Evolutionary conservation across 495 filamentous ascomycete species (phyloP).

Genomic region (Pseudoneurospora amorphoporcata): DNA sequence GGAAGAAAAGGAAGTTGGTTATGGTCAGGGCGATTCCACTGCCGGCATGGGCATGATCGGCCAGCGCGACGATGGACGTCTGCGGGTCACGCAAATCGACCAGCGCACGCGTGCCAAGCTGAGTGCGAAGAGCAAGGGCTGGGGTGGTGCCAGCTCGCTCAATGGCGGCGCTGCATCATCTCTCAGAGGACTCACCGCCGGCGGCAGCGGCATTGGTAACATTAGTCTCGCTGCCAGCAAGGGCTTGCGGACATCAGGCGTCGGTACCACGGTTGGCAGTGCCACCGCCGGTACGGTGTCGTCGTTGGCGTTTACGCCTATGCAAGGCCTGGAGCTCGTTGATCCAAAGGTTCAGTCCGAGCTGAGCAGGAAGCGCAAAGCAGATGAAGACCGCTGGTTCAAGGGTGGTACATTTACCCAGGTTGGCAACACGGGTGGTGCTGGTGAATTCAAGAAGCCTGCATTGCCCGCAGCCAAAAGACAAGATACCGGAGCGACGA

Average conservation of each 20-base stretch:
- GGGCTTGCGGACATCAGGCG: slow-evolving; percentile 66
- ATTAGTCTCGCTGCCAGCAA: slow-evolving; percentile 57
- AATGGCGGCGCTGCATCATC: slow-evolving; percentile 61
- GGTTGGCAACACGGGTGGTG: slow-evolving; percentile 44
- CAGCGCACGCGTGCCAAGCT: slow-evolving; percentile 86
- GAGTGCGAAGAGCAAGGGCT: slow-evolving; percentile 91
- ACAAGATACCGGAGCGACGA: slow-evolving; percentile 39
- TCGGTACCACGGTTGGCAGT: slow-evolving; percentile 51
- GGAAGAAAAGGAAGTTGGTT: slow-evolving; percentile 90
- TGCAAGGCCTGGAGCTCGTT: slow-evolving; percentile 90
- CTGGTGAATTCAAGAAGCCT: slow-evolving; percentile 42
- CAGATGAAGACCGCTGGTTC: slow-evolving; percentile 92
- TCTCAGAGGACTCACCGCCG: slow-evolving; percentile 60
- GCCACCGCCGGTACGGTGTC: slow-evolving; percentile 62
- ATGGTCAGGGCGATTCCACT: slow-evolving; percentile 77
- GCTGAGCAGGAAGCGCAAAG: slow-evolving; percentile 76
- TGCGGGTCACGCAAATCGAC: slow-evolving; percentile 82
- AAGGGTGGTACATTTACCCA: slow-evolving; percentile 93
- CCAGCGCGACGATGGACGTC: slow-evolving; percentile 71
- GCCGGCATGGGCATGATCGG: slow-evolving; percentile 93
- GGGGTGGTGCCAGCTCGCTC: slow-evolving; percentile 68
- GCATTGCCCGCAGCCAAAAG: slow-evolving; percentile 55
- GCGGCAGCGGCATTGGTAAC: slow-evolving; percentile 37
- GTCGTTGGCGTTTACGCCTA: slow-evolving; percentile 84
- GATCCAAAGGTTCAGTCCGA: slow-evolving; percentile 86